These are phyloP conservation scores for Phytophthora tubulina DNA, from an alignment of 352 stramenopile species.

Conservation along the genomic window DNA sequence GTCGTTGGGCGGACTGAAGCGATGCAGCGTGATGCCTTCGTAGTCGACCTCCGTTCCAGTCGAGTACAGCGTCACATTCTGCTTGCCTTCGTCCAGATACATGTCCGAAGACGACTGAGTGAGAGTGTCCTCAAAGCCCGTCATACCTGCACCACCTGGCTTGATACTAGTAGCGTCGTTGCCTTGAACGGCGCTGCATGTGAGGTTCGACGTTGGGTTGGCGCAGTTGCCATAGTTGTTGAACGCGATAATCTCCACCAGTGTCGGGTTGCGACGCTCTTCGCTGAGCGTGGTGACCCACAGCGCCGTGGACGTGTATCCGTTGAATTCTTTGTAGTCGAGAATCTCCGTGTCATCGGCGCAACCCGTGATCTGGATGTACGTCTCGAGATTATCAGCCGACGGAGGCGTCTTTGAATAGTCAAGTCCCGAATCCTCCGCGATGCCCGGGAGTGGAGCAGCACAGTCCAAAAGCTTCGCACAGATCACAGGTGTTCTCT, in stretches of 20 bases:
- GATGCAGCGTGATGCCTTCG: constrained; percentile 53
- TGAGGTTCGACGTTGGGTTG: constrained; percentile 58
- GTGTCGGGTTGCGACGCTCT: constrained; percentile 63
- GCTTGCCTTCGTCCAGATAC: constrained; percentile 57
- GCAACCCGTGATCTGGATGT: constrained; percentile 71
- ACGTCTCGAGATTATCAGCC: constrained; percentile 42
- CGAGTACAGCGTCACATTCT: constrained; percentile 61
- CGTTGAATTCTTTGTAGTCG: constrained; percentile 72
- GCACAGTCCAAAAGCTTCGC: constrained; percentile 58
- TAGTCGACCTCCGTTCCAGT: constrained; percentile 50
- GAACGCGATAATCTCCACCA: constrained; percentile 64
- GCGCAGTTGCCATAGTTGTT: constrained; percentile 63
- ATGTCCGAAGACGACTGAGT: constrained; percentile 36
- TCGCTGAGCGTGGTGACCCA: constrained; percentile 66
- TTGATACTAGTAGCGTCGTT: constrained; percentile 52
- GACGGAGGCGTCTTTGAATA: constrained; percentile 46
- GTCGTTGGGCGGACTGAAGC: constrained; percentile 53
- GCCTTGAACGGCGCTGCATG: constrained; percentile 54
- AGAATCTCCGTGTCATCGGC: constrained; percentile 60
- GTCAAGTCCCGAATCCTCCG: constrained; percentile 67
- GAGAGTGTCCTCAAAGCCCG: constrained; percentile 47
- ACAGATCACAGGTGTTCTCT: constrained; percentile 54
- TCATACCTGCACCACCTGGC: constrained; percentile 51
- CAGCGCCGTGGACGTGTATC: constrained; percentile 46
- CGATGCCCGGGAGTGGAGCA: constrained; percentile 61